Conservation (phyloP, 2,329 filamentous ascomycete genomes). For the Penicillium fuscoglaucum region DNA sequence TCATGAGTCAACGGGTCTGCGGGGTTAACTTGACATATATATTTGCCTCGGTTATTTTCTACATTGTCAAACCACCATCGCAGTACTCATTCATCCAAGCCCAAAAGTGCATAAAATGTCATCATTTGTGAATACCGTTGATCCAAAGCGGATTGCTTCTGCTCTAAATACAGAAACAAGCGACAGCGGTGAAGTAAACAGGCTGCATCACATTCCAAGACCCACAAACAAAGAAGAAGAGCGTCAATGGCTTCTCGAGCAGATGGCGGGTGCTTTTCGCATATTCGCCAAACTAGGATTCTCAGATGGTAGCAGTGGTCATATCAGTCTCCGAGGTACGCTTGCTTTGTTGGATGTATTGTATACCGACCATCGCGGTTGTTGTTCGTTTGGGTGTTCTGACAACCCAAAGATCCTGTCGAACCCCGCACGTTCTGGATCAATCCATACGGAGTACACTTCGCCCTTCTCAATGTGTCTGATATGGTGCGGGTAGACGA, state of each 20-base stretch:
- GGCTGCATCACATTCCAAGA: not conserved
- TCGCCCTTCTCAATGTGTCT: constrained; percentile 45
- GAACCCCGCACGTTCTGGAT: constrained; percentile 36
- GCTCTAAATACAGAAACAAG: not conserved
- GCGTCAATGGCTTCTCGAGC: constrained; percentile 15
- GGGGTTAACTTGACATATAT: not conserved
- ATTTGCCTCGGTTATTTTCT: not conserved
- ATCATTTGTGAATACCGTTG: not conserved
- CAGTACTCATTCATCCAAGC: not conserved
- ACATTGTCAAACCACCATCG: not conserved
- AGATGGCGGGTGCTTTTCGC: constrained; percentile 25
- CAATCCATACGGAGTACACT: constrained; percentile 47
- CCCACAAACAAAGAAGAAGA: not conserved
- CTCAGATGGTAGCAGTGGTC: constrained; percentile 21
- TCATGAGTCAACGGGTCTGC: not conserved
- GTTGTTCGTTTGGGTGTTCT: not conserved
- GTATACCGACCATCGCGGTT: not conserved
- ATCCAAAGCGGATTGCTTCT: not conserved
- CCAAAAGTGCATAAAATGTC: not conserved
- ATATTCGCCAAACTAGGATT: constrained; percentile 25
- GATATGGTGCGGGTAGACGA: constrained; percentile 50
- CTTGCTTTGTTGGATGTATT: not conserved
- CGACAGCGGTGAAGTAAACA: not conserved
- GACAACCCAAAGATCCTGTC: constrained; percentile 20
- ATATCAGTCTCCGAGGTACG: constrained; percentile 20